Percentiles rank a stretch among this genome's conserved stretches.
Conservation (phyloP, 1,139 yeast species). For the Saccharomyces hybrid region DNA sequence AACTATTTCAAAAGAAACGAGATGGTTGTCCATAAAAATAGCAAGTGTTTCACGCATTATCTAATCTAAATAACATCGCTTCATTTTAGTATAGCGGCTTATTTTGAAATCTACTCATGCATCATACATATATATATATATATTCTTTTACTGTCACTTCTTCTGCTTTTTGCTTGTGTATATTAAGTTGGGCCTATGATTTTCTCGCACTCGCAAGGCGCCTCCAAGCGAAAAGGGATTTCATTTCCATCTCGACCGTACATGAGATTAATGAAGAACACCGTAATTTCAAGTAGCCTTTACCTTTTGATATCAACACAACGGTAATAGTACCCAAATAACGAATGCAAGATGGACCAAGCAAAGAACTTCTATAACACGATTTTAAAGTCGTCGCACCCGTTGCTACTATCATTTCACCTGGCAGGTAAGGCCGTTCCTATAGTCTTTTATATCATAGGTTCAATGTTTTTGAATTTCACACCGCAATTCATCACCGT, state of each 20-base stretch:
- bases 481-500: conserved; percentile 60
- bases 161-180: background rate
- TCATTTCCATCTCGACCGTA: background rate
- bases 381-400: conserved; percentile 32
- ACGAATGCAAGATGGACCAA: conserved; percentile 21
- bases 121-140: background rate
- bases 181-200: background rate
- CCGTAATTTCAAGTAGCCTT: background rate
- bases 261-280: background rate
- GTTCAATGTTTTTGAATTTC: conserved; percentile 28
- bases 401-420: conserved; percentile 26
- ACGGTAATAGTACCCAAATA: background rate
- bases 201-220: background rate
- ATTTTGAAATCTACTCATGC: background rate
- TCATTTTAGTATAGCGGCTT: background rate
- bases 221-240: background rate
- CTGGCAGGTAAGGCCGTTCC: conserved; percentile 29
- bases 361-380: conserved; percentile 28
- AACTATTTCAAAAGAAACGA: conserved; percentile 27
- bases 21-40: conserved; percentile 28
- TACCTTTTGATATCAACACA: background rate
- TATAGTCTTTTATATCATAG: conserved; percentile 28
- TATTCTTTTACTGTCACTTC: background rate
- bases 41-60: conserved; percentile 25
- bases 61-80: background rate